These are phyloP conservation scores for Kwoniella mangroviensis DNA, from an alignment of 768 basidiomycete species.

Conservation along the genomic window DNA sequence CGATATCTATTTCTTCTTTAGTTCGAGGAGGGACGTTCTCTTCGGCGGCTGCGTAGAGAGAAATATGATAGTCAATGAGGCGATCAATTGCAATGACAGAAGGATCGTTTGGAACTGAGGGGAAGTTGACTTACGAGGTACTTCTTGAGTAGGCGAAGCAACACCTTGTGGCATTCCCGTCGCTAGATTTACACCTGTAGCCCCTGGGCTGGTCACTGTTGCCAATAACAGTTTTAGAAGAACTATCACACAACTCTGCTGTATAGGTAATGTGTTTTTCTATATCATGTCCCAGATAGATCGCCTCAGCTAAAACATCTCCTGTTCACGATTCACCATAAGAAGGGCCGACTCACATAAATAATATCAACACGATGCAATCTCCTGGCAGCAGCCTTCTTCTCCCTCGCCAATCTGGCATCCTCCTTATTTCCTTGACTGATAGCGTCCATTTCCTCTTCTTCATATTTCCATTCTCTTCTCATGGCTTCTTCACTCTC, in stretches of 20 bases:
- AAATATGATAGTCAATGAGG: no score
- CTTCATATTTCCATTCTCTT: constrained; percentile 59
- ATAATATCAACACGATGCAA: constrained; percentile 88
- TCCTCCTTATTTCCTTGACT: constrained; percentile 43
- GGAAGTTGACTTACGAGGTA: constrained; percentile 39
- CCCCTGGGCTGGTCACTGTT: constrained; percentile 80
- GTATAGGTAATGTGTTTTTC: constrained; percentile 79
- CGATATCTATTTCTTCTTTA: constrained; percentile 88
- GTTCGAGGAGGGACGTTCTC: constrained; percentile 67
- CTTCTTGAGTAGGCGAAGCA: constrained; percentile 48
- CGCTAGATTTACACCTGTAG: constrained; percentile 19
- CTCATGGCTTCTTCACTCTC: constrained; percentile 52
- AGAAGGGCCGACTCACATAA: constrained; percentile 69
- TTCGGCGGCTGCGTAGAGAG: constrained; percentile 13
- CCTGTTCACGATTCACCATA: not conserved
- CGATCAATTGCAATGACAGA: not conserved
- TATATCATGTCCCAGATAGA: constrained; percentile 54
- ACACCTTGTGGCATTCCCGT: constrained; percentile 23
- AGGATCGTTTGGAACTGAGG: no score
- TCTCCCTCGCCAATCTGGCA: constrained; percentile 43
- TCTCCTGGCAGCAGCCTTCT: constrained; percentile 68
- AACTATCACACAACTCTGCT: constrained; percentile 90
- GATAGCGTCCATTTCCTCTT: constrained; percentile 67
- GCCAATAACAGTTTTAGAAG: constrained; percentile 89
- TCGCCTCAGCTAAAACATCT: not conserved